These are phyloP conservation scores for Globisporangium parvum DNA, from an alignment of 352 stramenopile species.

Conservation along the genomic window DNA sequence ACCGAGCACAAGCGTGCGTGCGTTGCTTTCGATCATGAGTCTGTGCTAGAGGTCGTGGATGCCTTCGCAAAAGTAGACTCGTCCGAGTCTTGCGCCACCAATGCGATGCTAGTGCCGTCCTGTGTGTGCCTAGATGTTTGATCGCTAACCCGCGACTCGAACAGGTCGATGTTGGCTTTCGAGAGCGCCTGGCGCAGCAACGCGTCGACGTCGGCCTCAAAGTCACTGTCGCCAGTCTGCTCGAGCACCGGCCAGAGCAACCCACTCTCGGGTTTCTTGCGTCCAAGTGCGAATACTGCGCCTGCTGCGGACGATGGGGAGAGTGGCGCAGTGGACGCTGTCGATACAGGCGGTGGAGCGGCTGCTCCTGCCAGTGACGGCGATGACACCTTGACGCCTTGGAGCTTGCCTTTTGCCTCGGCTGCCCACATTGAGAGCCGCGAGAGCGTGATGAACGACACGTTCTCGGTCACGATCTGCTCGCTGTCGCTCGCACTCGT, in stretches of 20 bases:
- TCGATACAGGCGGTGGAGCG: not conserved
- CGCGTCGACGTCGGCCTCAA: slow-evolving; percentile 33
- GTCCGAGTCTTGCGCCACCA: no score
- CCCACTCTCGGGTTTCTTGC: not conserved
- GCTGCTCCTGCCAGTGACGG: no score
- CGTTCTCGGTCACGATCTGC: slow-evolving; percentile 33
- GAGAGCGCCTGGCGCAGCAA: slow-evolving; percentile 43
- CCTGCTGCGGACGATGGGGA: not conserved
- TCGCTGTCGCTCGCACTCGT: slow-evolving; percentile 5
- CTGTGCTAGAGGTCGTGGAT: no score
- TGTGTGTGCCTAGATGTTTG: no score
- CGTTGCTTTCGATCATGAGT: no score
- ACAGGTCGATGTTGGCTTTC: slow-evolving; percentile 37
- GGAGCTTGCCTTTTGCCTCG: slow-evolving; percentile 49
- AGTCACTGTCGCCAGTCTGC: slow-evolving; percentile 17
- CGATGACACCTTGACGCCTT: slow-evolving; percentile 1
- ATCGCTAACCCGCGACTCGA: no score
- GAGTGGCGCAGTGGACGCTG: no score
- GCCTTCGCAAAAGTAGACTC: no score
- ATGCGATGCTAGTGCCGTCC: no score
- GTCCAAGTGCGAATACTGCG: not conserved
- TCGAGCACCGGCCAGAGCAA: not conserved
- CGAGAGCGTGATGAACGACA: slow-evolving; percentile 58
- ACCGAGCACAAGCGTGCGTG: no score
- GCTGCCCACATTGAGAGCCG: slow-evolving; percentile 50